Evolutionary conservation across 2,329 filamentous ascomycete species (phyloP).

Genomic region (Trichoderma aggressivum): DNA sequence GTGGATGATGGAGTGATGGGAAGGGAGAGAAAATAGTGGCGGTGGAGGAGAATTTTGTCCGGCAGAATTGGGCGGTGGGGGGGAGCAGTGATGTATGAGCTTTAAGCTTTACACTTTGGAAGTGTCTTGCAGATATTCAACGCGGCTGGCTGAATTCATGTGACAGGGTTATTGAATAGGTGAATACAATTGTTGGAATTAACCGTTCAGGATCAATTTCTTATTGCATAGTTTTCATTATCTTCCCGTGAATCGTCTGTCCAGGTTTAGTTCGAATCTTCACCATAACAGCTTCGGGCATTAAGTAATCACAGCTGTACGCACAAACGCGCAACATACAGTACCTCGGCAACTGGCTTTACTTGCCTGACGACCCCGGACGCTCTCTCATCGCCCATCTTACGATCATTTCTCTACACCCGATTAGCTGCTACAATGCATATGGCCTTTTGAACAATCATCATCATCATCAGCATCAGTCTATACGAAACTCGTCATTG

Average conservation of each 20-base stretch:
- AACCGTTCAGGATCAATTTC: background rate
- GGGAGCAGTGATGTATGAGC: background rate
- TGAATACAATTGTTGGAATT: too few relatives aligned
- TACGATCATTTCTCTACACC: background rate
- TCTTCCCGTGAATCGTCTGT: background rate
- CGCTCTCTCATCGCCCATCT: background rate
- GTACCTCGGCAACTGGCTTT: background rate
- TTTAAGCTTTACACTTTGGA: background rate
- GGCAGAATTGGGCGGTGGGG: constrained; percentile 26
- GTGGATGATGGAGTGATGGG: background rate
- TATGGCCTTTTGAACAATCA: background rate
- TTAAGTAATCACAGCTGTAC: background rate
- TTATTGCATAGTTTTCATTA: background rate
- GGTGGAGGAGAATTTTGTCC: constrained; percentile 23
- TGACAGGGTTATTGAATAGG: background rate
- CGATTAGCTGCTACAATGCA: background rate
- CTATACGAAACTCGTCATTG: background rate
- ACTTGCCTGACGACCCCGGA: background rate
- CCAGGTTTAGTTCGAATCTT: background rate
- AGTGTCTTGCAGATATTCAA: background rate
- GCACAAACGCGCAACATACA: background rate
- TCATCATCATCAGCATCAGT: too few relatives aligned
- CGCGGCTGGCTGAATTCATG: background rate
- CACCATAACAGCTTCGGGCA: background rate
- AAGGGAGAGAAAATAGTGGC: constrained; percentile 22